These are phyloP conservation scores for Phaseolus lunatus DNA, from an alignment of 306 rosid genomes.

Conservation along the genomic window DNA sequence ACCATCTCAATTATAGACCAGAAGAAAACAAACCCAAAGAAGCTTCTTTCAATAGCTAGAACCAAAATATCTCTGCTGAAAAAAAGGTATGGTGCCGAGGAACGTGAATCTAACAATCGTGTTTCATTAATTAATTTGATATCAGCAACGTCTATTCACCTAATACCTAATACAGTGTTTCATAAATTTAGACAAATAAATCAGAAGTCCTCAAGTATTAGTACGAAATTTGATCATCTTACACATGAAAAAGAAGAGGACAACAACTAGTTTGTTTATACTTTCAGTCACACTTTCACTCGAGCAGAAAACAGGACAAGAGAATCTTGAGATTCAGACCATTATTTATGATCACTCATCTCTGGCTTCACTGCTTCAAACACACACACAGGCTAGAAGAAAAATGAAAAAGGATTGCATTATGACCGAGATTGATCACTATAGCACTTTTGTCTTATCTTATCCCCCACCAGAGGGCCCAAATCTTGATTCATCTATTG, in stretches of 20 bases:
- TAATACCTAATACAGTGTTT: neutral
- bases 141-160: neutral
- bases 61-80: neutral
- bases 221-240: neutral
- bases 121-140: constrained; percentile 38
- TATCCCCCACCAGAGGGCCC: constrained; percentile 40
- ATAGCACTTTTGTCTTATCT: constrained; percentile 34
- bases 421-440: constrained; percentile 1
- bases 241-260: neutral
- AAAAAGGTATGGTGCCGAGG: neutral
- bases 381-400: constrained; percentile 1
- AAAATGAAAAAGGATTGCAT: neutral
- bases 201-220: neutral
- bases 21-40: neutral
- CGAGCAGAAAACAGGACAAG: constrained; percentile 23
- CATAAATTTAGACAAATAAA: neutral
- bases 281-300: constrained; percentile 8
- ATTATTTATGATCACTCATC: constrained; percentile 30
- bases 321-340: constrained; percentile 36
- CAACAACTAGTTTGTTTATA: constrained; percentile 14
- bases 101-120: constrained; percentile 3
- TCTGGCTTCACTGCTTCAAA: constrained; percentile 39
- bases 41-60: neutral
- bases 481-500: constrained; percentile 36
- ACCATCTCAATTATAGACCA: constrained; percentile 3